phyloP scores from a whole-genome alignment of 495 filamentous ascomycete species.

The Halenospora varia region DNA sequence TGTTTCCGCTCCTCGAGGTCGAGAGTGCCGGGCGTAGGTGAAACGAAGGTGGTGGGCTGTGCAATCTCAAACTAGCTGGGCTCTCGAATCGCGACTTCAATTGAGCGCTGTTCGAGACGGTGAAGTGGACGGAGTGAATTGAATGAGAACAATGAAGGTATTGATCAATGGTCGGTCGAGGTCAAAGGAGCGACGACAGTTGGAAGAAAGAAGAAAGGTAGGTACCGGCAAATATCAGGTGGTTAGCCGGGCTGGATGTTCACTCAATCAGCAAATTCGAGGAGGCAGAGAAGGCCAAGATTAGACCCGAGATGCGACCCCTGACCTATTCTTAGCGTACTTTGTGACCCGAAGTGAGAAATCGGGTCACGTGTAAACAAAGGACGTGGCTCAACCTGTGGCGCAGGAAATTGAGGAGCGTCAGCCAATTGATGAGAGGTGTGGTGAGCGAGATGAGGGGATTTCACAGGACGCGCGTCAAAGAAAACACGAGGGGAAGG shows the following conservation, averaged over 20 bases:
- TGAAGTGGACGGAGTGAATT: not conserved
- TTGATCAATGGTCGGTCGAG: not conserved
- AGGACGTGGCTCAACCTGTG: not conserved
- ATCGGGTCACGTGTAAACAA: not conserved
- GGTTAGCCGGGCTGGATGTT: not conserved
- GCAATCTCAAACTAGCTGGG: constrained; percentile 7
- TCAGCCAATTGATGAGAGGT: not conserved
- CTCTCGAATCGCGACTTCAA: not conserved
- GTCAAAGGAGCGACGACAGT: constrained; percentile 13
- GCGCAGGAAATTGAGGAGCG: not conserved
- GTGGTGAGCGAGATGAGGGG: not conserved
- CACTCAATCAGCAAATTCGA: not conserved
- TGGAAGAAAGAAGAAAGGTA: not conserved
- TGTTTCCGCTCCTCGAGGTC: not conserved
- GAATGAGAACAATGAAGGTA: not conserved
- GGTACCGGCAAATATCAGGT: too few species aligned
- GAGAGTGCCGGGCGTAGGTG: not conserved
- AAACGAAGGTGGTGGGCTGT: constrained; percentile 18
- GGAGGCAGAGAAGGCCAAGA: not conserved
- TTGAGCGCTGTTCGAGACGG: not conserved
- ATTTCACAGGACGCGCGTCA: not conserved
- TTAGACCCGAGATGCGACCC: too few species aligned
- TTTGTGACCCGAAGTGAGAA: not conserved
- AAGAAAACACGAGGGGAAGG: not conserved
- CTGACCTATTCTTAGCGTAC: not conserved